phyloP scores from a whole-genome alignment of 2,329 filamentous ascomycete genomes.

The Penicillium sp. region DNA sequence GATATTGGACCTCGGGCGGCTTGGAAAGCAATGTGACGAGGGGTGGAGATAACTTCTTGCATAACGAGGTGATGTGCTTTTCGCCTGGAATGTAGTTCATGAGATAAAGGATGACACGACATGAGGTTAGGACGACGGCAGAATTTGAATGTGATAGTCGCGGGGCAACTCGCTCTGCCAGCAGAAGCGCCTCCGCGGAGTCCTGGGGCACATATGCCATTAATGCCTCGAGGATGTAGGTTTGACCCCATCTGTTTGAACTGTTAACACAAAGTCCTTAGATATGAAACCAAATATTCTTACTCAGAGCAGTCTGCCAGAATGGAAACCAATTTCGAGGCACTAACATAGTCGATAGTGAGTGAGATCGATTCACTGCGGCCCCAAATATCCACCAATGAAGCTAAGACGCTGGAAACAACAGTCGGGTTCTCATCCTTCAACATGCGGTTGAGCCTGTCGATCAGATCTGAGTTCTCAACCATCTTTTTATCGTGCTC shows the following conservation, averaged over 20 bases:
- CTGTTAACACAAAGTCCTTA: conserved; percentile 12
- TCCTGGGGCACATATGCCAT: conserved; percentile 98
- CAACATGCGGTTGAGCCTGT: conserved; percentile 82
- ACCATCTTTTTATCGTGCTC: conserved; percentile 92
- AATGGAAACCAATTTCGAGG: conserved; percentile 97
- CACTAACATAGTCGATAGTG: conserved; percentile 95
- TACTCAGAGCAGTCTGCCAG: conserved; percentile 96
- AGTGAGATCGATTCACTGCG: conserved; percentile 95
- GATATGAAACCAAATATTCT: conserved; percentile 36
- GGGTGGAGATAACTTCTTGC: conserved; percentile 89
- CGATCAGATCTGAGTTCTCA: conserved; percentile 87
- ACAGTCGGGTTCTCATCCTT: conserved; percentile 97
- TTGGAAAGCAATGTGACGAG: conserved; percentile 93
- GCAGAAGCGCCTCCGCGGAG: conserved; percentile 77
- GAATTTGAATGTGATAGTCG: conserved; percentile 96
- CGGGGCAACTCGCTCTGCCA: conserved; percentile 93
- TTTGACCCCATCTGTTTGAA: conserved; percentile 82
- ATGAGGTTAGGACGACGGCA: conserved; percentile 91
- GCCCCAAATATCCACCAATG: conserved; percentile 97
- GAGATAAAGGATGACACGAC: conserved; percentile 91
- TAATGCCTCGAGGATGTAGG: conserved; percentile 93
- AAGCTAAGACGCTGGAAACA: conserved; percentile 86
- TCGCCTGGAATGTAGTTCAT: conserved; percentile 98
- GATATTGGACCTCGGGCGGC: conserved; percentile 96
- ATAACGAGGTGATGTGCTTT: conserved; percentile 81